phyloP scores from a whole-genome alignment of 345 rosid species.

The Nasturtium officinale region DNA sequence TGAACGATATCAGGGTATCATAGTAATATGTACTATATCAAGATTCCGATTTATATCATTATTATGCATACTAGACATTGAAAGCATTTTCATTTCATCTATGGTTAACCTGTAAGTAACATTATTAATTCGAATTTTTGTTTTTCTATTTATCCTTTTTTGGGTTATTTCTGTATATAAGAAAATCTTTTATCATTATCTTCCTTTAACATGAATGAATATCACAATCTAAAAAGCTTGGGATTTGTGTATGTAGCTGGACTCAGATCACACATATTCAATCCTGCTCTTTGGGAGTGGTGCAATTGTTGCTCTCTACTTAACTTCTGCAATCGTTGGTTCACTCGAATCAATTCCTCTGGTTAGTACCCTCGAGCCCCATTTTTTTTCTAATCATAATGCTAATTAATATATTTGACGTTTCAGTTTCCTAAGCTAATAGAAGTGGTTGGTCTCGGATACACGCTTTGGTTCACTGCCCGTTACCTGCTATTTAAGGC shows the following conservation, averaged over 20 bases:
- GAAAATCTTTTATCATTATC: neutral
- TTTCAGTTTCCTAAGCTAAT: slow-evolving; percentile 78
- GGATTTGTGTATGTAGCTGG: slow-evolving; percentile 52
- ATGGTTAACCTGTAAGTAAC: neutral
- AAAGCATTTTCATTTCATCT: neutral
- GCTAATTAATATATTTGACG: neutral
- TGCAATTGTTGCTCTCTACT: slow-evolving; percentile 64
- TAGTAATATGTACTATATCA: neutral
- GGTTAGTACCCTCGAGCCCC: slow-evolving; percentile 48
- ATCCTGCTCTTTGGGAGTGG: slow-evolving; percentile 64
- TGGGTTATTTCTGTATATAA: too few relatives aligned
- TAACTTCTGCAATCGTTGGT: slow-evolving; percentile 60
- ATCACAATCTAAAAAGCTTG: neutral
- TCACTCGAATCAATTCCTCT: slow-evolving; percentile 86
- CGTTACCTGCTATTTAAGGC: slow-evolving; percentile 91
- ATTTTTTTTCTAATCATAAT: neutral
- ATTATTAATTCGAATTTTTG: too few relatives aligned
- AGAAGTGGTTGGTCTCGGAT: slow-evolving; percentile 93
- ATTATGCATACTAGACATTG: neutral
- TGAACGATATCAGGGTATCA: slow-evolving; percentile 63
- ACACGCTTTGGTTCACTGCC: slow-evolving; percentile 74
- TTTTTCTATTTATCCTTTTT: too few relatives aligned
- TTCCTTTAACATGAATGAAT: neutral
- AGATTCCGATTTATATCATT: neutral
- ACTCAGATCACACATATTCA: slow-evolving; percentile 60